phyloP scores from a whole-genome alignment of 345 rosid genomes.

The Rhizophora mangle region DNA sequence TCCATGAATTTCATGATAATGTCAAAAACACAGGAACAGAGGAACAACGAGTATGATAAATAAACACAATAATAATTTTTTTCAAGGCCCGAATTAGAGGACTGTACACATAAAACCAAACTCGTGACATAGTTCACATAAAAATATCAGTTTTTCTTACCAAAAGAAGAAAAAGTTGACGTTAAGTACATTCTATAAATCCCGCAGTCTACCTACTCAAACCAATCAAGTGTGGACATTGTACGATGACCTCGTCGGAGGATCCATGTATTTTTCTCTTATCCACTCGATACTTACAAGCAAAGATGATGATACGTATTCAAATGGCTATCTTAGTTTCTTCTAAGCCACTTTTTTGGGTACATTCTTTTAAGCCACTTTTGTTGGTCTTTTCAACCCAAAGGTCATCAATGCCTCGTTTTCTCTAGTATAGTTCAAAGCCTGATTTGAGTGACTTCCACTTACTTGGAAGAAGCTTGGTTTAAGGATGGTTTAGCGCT shows the following conservation, averaged over 20 bases:
- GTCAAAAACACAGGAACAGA: too few relatives aligned
- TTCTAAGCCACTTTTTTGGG: constrained; percentile 44
- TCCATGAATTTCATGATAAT: too few relatives aligned
- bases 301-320: constrained; percentile 29
- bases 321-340: constrained; percentile 20
- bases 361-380: constrained; percentile 44
- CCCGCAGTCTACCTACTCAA: constrained; percentile 7
- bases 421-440: constrained; percentile 27
- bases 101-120: too few relatives aligned
- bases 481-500: constrained; percentile 66
- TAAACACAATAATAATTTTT: too few relatives aligned
- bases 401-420: constrained; percentile 39
- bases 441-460: constrained; percentile 54
- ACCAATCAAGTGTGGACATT: not conserved
- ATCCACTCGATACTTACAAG: constrained; percentile 36
- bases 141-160: too few relatives aligned
- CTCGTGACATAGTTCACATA: too few relatives aligned
- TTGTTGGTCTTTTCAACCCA: constrained; percentile 38
- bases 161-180: too few relatives aligned
- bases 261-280: not conserved
- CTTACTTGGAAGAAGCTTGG: constrained; percentile 32
- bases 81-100: too few relatives aligned
- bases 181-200: not conserved
- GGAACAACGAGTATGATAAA: too few relatives aligned
- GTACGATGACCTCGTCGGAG: constrained; percentile 12